Evolutionary conservation across 306 rosid genomes (phyloP).

Genomic region (Senna tora): DNA sequence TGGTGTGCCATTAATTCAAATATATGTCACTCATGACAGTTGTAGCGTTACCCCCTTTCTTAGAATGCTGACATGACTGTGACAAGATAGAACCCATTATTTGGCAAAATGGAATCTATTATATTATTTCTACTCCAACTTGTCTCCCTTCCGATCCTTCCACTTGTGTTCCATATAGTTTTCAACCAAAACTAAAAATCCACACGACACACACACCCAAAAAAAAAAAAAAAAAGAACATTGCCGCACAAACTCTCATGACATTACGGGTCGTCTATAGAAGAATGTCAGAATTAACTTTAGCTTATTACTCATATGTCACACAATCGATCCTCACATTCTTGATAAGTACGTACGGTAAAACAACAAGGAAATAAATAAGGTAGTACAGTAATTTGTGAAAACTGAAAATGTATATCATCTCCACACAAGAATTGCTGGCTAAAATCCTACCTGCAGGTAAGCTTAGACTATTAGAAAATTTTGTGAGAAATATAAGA

Average conservation of each 20-base stretch:
- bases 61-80: conserved; percentile 39
- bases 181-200: not conserved
- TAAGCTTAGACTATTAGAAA: no score
- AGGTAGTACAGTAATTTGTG: not conserved
- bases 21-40: conserved; percentile 35
- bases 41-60: conserved; percentile 42
- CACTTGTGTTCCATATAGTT: conserved; percentile 24
- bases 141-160: conserved; percentile 29
- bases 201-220: conserved; percentile 10
- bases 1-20: no score
- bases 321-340: conserved; percentile 18
- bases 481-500: no score
- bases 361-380: not conserved
- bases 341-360: not conserved
- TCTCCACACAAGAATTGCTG: not conserved
- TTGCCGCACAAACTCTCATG: not conserved
- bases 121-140: conserved; percentile 29
- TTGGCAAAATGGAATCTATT: conserved; percentile 44
- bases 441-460: not conserved
- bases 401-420: not conserved
- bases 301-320: not conserved
- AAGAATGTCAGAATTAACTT: conserved; percentile 43
- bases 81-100: conserved; percentile 46
- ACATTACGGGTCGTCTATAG: conserved; percentile 24
- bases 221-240: not conserved